These are phyloP conservation scores for Peronospora tabacina DNA, from an alignment of 352 stramenopile species.

Conservation along the genomic window DNA sequence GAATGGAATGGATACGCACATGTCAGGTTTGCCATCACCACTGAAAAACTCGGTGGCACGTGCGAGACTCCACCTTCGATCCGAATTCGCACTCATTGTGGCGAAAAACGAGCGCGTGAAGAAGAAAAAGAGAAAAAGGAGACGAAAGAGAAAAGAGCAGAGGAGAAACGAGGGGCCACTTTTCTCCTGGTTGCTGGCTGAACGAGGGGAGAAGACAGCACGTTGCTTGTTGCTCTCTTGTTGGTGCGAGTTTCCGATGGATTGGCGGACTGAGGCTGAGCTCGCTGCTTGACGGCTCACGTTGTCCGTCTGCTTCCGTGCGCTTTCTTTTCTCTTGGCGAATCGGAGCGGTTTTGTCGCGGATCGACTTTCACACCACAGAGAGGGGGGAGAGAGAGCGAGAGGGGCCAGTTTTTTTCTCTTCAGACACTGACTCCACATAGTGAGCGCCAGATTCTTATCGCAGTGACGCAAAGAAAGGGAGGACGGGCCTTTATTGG, in stretches of 20 bases:
- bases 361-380: slow-evolving; percentile 26
- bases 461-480: slow-evolving; percentile 12
- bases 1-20: slow-evolving; percentile 30
- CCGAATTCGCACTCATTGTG: slow-evolving; percentile 48
- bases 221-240: slow-evolving; percentile 4
- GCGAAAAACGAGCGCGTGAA: not conserved
- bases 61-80: slow-evolving; percentile 78
- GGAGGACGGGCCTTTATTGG: not conserved
- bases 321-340: slow-evolving; percentile 24
- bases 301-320: slow-evolving; percentile 6
- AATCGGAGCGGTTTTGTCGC: slow-evolving; percentile 24
- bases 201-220: not conserved
- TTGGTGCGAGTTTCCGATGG: slow-evolving; percentile 2
- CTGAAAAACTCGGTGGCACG: slow-evolving; percentile 85
- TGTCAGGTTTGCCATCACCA: slow-evolving; percentile 82
- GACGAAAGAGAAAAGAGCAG: not conserved
- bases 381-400: slow-evolving; percentile 21
- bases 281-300: not conserved
- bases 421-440: slow-evolving; percentile 13
- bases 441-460: slow-evolving; percentile 19
- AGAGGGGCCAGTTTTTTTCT: slow-evolving; percentile 16
- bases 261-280: slow-evolving; percentile 1
- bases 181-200: not conserved
- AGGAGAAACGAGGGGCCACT: not conserved
- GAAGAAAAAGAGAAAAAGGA: not conserved